Evolutionary conservation across 164 flowering plant genomes (phyloP).

Genomic region (Nymphaea colorata): DNA sequence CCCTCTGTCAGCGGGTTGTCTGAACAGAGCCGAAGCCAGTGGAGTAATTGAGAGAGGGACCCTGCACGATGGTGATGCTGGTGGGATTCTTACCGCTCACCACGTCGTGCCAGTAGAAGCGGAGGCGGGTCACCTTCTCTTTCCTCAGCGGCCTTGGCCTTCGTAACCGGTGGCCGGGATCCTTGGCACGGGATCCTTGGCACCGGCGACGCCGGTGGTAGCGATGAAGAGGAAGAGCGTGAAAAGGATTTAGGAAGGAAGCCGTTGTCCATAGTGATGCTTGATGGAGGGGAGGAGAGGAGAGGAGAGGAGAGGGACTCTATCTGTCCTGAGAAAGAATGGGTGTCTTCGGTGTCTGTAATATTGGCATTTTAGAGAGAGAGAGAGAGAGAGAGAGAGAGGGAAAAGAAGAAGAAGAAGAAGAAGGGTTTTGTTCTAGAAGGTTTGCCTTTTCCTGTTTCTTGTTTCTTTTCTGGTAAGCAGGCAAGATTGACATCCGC

Average conservation of each 20-base stretch:
- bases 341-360: not conserved
- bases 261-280: too few species aligned
- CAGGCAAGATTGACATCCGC: too few species aligned
- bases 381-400: not conserved
- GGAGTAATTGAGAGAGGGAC: constrained; percentile 2
- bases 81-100: constrained; percentile 35
- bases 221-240: not conserved
- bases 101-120: constrained; percentile 50
- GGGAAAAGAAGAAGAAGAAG: too few species aligned
- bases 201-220: not conserved
- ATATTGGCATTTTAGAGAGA: not conserved
- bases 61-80: constrained; percentile 17
- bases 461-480: too few species aligned
- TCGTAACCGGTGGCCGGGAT: not conserved
- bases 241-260: not conserved
- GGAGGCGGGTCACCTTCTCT: constrained; percentile 32
- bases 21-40: constrained; percentile 30
- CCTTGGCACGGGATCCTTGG: too few species aligned
- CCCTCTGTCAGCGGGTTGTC: constrained; percentile 33
- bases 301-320: too few species aligned
- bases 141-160: not conserved
- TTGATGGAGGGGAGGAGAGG: not conserved
- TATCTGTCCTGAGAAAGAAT: too few species aligned
- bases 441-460: too few species aligned
- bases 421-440: not conserved